Conservation (phyloP, 164 flowering plant species). For the Brasenia schreberi region DNA sequence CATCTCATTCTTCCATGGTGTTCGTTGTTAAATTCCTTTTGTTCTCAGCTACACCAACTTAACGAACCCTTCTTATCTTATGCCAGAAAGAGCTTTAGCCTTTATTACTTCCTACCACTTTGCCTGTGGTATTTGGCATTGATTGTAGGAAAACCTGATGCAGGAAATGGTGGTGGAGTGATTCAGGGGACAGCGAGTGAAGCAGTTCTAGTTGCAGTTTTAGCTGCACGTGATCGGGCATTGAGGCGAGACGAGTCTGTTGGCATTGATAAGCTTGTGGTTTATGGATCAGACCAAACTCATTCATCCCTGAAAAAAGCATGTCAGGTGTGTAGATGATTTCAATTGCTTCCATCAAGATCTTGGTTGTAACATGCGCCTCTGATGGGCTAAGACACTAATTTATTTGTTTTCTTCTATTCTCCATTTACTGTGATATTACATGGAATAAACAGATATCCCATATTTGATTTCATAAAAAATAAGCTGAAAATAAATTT, state of each 20-base stretch:
- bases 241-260: constrained; percentile 49
- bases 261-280: constrained; percentile 61
- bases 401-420: no score
- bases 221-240: constrained; percentile 77
- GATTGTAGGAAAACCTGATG: constrained; percentile 1
- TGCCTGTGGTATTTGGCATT: background rate
- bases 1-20: background rate
- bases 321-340: constrained; percentile 48
- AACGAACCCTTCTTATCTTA: no score
- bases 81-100: background rate
- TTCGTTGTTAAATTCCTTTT: background rate
- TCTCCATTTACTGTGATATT: no score
- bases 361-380: no score
- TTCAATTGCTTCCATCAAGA: no score
- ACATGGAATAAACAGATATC: no score
- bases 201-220: constrained; percentile 66
- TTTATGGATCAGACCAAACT: constrained; percentile 79
- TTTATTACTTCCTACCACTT: background rate
- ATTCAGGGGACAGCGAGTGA: constrained; percentile 97
- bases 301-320: constrained; percentile 80
- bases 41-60: no score
- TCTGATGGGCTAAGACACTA: no score
- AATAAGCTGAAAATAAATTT: no score
- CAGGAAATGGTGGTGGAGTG: constrained; percentile 95
- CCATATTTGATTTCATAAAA: no score